Percentiles rank a stretch among this genome's conserved stretches.
phyloP scores from a whole-genome alignment of 2,329 filamentous ascomycete genomes.

The Fusarium ambrosium region DNA sequence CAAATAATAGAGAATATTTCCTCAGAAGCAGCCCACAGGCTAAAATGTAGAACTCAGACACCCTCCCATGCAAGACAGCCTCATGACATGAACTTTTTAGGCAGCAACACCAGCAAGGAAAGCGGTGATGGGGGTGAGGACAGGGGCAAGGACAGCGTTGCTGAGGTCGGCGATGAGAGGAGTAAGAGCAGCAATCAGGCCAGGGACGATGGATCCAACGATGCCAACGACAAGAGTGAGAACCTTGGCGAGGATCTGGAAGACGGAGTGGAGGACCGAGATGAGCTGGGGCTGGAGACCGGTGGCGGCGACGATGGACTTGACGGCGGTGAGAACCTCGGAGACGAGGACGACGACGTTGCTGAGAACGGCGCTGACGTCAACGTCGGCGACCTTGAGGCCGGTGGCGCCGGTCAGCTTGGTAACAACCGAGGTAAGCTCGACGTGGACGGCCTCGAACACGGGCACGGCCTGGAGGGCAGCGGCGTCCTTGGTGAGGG shows the following conservation, averaged over 20 bases:
- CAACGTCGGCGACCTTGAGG: slow-evolving; percentile 36
- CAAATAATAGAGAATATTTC: slow-evolving; percentile 12
- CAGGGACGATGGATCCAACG: slow-evolving; percentile 42
- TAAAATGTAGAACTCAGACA: neutral
- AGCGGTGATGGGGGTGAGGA: slow-evolving; percentile 44
- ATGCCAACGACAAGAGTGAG: slow-evolving; percentile 43
- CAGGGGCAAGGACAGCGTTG: slow-evolving; percentile 43
- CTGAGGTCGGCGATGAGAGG: slow-evolving; percentile 47
- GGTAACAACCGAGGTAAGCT: slow-evolving; percentile 44
- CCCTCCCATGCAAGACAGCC: neutral
- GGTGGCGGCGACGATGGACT: slow-evolving; percentile 39
- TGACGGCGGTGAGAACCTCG: slow-evolving; percentile 41
- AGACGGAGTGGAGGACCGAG: slow-evolving; percentile 47
- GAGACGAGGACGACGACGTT: slow-evolving; percentile 39
- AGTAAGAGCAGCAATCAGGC: slow-evolving; percentile 41
- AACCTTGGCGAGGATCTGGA: slow-evolving; percentile 45
- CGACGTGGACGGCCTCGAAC: slow-evolving; percentile 35
- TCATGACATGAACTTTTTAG: neutral
- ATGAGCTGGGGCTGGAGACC: slow-evolving; percentile 44
- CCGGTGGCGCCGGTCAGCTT: slow-evolving; percentile 40
- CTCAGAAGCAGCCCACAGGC: slow-evolving; percentile 3
- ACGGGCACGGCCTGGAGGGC: slow-evolving; percentile 22
- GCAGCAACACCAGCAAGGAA: slow-evolving; percentile 41
- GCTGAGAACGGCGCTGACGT: slow-evolving; percentile 44
- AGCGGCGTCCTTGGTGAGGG: slow-evolving; percentile 41